These are phyloP conservation scores for Lathyrus sativus DNA, from an alignment of 306 rosid genomes.

Conservation along the genomic window DNA sequence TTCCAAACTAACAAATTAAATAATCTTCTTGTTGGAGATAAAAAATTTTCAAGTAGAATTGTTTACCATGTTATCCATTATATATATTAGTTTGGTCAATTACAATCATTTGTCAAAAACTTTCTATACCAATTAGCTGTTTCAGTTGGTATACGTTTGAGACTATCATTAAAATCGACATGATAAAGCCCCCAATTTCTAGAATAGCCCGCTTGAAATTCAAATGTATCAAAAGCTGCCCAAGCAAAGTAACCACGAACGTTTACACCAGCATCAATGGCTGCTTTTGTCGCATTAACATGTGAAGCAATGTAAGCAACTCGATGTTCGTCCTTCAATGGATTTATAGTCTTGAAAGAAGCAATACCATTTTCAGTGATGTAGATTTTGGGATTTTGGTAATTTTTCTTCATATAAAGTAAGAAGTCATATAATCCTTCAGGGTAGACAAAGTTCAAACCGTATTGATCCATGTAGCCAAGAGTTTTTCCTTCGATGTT, in stretches of 20 bases:
- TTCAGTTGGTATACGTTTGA: constrained; percentile 24
- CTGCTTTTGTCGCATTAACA: constrained; percentile 1
- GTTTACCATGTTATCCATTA: too few relatives aligned
- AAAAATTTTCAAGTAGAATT: too few relatives aligned
- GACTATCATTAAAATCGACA: constrained; percentile 34
- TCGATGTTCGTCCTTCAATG: background rate
- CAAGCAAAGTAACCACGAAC: constrained; percentile 43
- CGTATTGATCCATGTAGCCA: constrained; percentile 32
- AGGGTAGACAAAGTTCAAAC: constrained; percentile 25
- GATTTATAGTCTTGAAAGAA: background rate
- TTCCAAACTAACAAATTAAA: too few relatives aligned
- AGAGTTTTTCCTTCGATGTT: constrained; percentile 25
- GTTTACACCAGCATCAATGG: constrained; percentile 29
- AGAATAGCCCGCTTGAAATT: constrained; percentile 34
- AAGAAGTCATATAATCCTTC: constrained; percentile 40
- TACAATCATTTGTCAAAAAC: too few relatives aligned
- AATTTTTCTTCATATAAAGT: constrained; percentile 28
- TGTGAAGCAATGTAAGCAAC: background rate
- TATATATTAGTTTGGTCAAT: too few relatives aligned
- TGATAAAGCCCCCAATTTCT: constrained; percentile 34
- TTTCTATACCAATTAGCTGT: constrained; percentile 21
- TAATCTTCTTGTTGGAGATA: background rate
- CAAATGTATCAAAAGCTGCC: constrained; percentile 39
- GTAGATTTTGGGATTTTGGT: constrained; percentile 38
- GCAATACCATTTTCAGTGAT: constrained; percentile 42